These are phyloP conservation scores for Mycena filopes DNA, from an alignment of 768 basidiomycete genomes.

Conservation along the genomic window DNA sequence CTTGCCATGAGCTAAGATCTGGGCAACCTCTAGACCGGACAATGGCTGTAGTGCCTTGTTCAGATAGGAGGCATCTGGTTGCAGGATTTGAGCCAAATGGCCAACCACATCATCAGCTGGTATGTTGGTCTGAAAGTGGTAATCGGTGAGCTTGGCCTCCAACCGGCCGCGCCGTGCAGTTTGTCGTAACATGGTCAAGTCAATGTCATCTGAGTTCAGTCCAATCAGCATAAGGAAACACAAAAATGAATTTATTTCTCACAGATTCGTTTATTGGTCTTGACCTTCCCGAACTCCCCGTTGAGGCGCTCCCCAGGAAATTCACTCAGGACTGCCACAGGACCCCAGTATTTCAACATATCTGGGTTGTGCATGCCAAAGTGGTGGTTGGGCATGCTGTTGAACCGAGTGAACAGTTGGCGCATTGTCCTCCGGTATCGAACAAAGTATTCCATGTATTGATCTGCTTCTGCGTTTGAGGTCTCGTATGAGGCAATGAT, in stretches of 20 bases:
- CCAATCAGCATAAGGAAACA: too few species aligned
- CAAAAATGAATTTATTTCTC: background rate
- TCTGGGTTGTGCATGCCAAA: conserved; percentile 26
- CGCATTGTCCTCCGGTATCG: conserved; percentile 6
- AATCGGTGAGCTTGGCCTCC: background rate
- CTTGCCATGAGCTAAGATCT: background rate
- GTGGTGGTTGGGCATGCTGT: conserved; percentile 25
- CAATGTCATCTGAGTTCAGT: conserved; percentile 2
- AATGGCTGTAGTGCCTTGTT: background rate
- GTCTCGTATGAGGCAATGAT: conserved; percentile 26
- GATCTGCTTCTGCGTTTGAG: conserved; percentile 24
- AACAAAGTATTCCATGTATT: conserved; percentile 12
- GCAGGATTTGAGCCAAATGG: background rate
- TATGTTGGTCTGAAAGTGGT: background rate
- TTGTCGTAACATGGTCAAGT: background rate
- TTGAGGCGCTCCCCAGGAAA: conserved; percentile 33
- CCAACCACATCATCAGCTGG: too few species aligned
- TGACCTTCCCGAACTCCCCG: conserved; percentile 14
- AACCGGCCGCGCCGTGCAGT: background rate
- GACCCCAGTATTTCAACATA: conserved; percentile 31
- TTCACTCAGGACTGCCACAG: conserved; percentile 26
- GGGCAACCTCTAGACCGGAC: background rate
- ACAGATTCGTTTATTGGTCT: conserved; percentile 19
- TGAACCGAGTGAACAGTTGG: conserved; percentile 5
- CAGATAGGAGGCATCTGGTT: background rate